These are phyloP conservation scores for Pelagophyceae sp. DNA, from an alignment of 352 stramenopile genomes.

Conservation along the genomic window DNA sequence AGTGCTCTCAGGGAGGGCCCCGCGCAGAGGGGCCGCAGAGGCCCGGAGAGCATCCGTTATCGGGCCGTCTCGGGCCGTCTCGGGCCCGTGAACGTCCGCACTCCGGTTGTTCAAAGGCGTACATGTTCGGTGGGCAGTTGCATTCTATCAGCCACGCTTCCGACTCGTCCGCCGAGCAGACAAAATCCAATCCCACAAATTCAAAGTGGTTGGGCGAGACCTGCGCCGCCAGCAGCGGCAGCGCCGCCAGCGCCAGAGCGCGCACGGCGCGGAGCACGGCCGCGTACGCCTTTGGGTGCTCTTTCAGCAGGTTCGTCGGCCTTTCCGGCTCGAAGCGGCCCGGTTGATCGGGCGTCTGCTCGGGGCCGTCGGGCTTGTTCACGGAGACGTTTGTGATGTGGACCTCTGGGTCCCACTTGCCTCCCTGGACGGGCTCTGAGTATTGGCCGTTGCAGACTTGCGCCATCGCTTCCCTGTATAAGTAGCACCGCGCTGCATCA, in stretches of 20 bases:
- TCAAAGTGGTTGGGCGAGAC: not conserved
- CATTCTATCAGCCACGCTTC: not conserved
- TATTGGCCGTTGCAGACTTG: not conserved
- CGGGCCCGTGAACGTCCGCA: too few species aligned
- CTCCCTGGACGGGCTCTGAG: not conserved
- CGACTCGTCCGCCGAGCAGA: not conserved
- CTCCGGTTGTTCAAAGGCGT: too few species aligned
- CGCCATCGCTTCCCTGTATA: not conserved
- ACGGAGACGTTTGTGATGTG: conserved; percentile 11
- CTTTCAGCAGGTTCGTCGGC: not conserved
- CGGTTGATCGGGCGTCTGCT: not conserved
- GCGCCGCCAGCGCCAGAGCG: not conserved
- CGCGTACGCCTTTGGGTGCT: not conserved
- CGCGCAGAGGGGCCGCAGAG: too few species aligned
- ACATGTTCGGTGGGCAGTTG: conserved; percentile 16
- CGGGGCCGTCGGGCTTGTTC: not conserved
- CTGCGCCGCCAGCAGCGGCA: not conserved
- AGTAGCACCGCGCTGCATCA: not conserved
- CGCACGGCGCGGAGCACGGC: not conserved
- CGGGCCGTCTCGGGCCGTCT: too few species aligned
- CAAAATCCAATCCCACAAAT: not conserved
- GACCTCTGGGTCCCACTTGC: not conserved
- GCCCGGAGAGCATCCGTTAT: too few species aligned
- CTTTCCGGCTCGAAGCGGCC: not conserved
- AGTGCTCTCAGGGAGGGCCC: too few species aligned